These are phyloP conservation scores for Pythium pyrilobum DNA, from an alignment of 352 stramenopile species.

Conservation along the genomic window DNA sequence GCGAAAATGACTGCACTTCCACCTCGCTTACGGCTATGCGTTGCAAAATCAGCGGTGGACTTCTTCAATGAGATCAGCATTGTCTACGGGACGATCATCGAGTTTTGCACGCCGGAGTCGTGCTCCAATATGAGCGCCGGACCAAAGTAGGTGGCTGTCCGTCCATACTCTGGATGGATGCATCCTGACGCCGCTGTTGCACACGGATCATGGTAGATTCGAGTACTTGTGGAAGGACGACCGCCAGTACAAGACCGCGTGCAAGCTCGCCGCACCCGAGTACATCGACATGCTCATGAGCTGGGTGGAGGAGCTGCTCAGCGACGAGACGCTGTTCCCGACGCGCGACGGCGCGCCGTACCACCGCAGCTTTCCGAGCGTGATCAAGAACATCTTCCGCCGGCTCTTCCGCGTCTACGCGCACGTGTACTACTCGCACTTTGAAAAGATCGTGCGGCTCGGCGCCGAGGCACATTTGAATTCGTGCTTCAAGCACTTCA, in stretches of 20 bases:
- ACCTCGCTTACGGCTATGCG: background rate
- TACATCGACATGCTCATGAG: slow-evolving; percentile 92
- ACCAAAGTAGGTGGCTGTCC: slow-evolving; percentile 53
- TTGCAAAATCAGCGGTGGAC: slow-evolving; percentile 70
- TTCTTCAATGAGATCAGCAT: slow-evolving; percentile 95
- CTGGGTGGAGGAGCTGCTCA: slow-evolving; percentile 88
- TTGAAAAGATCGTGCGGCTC: slow-evolving; percentile 92
- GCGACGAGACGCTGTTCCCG: slow-evolving; percentile 75
- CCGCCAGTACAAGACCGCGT: slow-evolving; percentile 63
- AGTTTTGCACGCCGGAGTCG: slow-evolving; percentile 65
- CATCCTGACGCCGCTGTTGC: no score
- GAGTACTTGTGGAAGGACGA: slow-evolving; percentile 88
- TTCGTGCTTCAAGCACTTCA: slow-evolving; percentile 98
- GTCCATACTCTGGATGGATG: no score
- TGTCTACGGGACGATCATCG: slow-evolving; percentile 87
- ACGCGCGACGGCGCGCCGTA: slow-evolving; percentile 63
- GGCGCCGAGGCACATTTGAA: slow-evolving; percentile 96
- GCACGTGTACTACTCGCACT: slow-evolving; percentile 96
- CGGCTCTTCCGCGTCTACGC: slow-evolving; percentile 96
- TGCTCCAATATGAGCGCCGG: slow-evolving; percentile 76
- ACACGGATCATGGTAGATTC: slow-evolving; percentile 52
- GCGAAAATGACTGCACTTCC: background rate
- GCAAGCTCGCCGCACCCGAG: slow-evolving; percentile 70
- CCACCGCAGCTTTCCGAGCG: slow-evolving; percentile 74
- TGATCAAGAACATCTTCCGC: slow-evolving; percentile 92